Base-by-base conservation (phyloP, 352 stramenopile genomes). In the Globisporangium irregulare region DNA sequence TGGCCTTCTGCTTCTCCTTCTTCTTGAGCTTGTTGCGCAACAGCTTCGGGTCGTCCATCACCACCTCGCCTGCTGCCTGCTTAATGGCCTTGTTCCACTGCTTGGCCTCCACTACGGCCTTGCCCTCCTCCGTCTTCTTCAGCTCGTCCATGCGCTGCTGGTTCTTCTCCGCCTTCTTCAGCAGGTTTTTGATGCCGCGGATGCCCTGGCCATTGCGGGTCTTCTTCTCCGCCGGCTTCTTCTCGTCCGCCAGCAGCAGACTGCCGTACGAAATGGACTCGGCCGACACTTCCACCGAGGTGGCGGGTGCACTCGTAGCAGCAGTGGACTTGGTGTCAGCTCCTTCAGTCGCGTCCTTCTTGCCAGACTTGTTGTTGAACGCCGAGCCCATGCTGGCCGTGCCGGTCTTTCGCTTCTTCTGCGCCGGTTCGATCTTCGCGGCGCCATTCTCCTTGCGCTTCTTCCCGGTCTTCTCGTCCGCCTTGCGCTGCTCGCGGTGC, bases 111-210 rank as follows among this genome's bases (percentile, higher is more conserved):
- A 81, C 80, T 38, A 90, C 73, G 20, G 84, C 83, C 62, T 82
- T 82, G 59, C 85, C 85, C 51, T 90, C 80, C 41, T 90, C 83
- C 3, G 85, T 93, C 73, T 93, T 84, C 70, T 93, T 93, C 29
- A 93, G 73, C 67, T 93, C 82, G 59, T 90, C 77, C 53, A 93
- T 83, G 27, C 83, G 81, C 66, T 89, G 76, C 58, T 86, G 82
- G 72, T 93, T 93, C 1, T 74, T 71, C 73, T 93, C 83, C 1
- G 86, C 86, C 77, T 93, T 93, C 71, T 93, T 91, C 56, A 93
- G 69, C 59, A 93, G 48, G 67, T 93, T 93, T 73, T 92, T 80
- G 69, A 93, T 91, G 18, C 80, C 79, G 55, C 80, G 80, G 4
- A 93, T 72, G 38, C 78, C 79, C 74, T 90, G 82, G 20, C 86